Evolutionary conservation across 108 stramenopile species (phyloP), one percentile per base, ranked within the genome.

Genomic region (Fragilaria radians): DNA sequence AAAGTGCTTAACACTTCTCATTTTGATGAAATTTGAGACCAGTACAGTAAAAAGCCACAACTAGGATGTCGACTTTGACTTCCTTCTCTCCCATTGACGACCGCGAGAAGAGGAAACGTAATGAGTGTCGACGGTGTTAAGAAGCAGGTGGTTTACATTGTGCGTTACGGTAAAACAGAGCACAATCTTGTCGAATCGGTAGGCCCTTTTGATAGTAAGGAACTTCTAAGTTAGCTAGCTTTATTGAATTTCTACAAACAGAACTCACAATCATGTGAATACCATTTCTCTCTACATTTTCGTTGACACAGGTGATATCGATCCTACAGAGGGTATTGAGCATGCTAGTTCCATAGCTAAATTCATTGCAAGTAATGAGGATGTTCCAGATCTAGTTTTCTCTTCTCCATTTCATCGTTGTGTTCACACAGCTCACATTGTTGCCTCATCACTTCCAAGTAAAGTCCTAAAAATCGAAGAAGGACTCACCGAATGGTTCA

Each of bases 401-500:
- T 57, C 76, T 21, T 68, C 66, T 54, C 76, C 81, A 11, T 80
- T 89, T 47, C 63, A 80, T 7, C 73, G 87, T 26, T 67, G 74
- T 0, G 67, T 76, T 3, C 70, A 82, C 46, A 89, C 87, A 5
- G 83, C 83, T 26, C 72, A 85, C 28, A 52, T 80, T 48, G 73
- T 89, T 59, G 87, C 75, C 24, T 22, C 29, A 18, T 26, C 32
- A 31, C 63, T 77, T 14, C 21, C 72, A 52, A 52, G 52, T 70
- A 23, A 33, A 63, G 28, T 62, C 61, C 65, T 79, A 54, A 25
- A 70, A 0, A 51, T 85, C 25, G 87, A 89, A 54, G 80, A 81
- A 30, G 87, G 87, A 17, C 48, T 84, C 45, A 70, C 77, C 24
- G 87, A 89, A 73, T 89, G 83, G 83, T 70, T 79, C 29, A 70